A percentile compares a stretch with the other conserved stretches of the same genome.
phyloP scores from a whole-genome alignment of 83 land plant species.

The Diphasiastrum complanatum region DNA sequence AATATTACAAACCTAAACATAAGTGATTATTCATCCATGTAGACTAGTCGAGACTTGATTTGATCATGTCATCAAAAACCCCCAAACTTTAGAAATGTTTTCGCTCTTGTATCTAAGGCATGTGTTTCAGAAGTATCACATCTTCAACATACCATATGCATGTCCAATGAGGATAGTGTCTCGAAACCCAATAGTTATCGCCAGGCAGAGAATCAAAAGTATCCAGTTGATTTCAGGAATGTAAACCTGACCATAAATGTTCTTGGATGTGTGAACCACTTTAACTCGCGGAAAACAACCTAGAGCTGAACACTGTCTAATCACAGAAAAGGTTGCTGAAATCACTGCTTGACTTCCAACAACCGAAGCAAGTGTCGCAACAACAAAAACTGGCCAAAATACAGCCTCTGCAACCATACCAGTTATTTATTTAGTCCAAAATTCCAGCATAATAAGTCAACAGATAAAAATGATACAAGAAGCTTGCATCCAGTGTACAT shows the following conservation, averaged over 20 bases:
- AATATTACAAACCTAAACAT: neutral
- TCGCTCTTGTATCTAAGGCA: conserved; percentile 4
- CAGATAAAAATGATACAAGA: neutral
- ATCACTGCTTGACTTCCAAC: conserved; percentile 76
- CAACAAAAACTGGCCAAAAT: conserved; percentile 66
- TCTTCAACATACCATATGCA: conserved; percentile 53
- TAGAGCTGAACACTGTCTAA: conserved; percentile 56
- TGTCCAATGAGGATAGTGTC: conserved; percentile 56
- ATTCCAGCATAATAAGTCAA: neutral
- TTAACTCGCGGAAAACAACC: conserved; percentile 75
- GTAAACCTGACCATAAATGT: conserved; percentile 65
- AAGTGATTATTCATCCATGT: neutral
- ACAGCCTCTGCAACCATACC: conserved; percentile 42
- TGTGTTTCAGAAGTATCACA: neutral
- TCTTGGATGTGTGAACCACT: conserved; percentile 62
- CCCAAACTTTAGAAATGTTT: neutral
- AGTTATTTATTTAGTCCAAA: neutral
- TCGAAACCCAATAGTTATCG: conserved; percentile 49
- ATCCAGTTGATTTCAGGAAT: conserved; percentile 79
- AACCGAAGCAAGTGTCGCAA: conserved; percentile 61
- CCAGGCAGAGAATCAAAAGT: conserved; percentile 54
- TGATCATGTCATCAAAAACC: neutral
- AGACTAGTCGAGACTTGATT: neutral
- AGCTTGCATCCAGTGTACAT: neutral
- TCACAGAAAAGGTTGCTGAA: conserved; percentile 65